A percentile compares a stretch with the other conserved stretches of the same genome.
phyloP scores from a whole-genome alignment of 192 early-diverging fungal genomes.

The Coemansia sp. region DNA sequence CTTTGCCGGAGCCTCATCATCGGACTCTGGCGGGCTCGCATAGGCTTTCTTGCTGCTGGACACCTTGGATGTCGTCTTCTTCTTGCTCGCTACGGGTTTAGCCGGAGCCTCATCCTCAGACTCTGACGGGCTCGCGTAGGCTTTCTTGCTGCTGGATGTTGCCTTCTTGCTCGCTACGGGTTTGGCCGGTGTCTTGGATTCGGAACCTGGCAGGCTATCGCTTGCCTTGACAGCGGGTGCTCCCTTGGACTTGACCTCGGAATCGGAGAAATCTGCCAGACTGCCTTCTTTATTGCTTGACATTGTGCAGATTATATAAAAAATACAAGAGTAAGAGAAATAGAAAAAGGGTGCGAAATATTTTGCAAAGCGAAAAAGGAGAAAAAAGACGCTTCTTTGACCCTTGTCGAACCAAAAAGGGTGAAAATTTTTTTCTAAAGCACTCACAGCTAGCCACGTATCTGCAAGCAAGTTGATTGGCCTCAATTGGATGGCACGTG shows the following conservation, averaged over 20 bases:
- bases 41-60: conserved; percentile 10
- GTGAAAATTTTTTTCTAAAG: conserved; percentile 7
- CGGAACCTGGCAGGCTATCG: background rate
- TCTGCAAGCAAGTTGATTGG: too few species aligned
- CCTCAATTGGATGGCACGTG: background rate
- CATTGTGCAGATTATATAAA: conserved; percentile 2
- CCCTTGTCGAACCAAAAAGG: background rate
- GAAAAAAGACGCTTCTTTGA: background rate
- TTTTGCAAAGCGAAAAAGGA: background rate
- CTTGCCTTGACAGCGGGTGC: background rate
- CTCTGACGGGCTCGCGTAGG: background rate
- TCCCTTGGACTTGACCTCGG: background rate
- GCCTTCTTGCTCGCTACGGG: background rate
- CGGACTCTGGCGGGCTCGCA: background rate
- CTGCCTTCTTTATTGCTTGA: background rate
- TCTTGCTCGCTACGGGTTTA: background rate
- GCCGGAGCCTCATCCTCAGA: background rate
- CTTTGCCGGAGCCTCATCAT: background rate
- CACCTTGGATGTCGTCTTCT: background rate
- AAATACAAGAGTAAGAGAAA: conserved; percentile 2
- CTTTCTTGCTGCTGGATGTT: conserved; percentile 10
- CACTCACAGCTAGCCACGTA: too few species aligned
- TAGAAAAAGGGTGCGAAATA: background rate
- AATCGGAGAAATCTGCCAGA: background rate
- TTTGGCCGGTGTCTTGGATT: background rate